Percentiles rank a stretch among this genome's conserved stretches.
These are phyloP conservation scores for Galerina marginata DNA, from an alignment of 768 basidiomycete species.

Conservation along the genomic window DNA sequence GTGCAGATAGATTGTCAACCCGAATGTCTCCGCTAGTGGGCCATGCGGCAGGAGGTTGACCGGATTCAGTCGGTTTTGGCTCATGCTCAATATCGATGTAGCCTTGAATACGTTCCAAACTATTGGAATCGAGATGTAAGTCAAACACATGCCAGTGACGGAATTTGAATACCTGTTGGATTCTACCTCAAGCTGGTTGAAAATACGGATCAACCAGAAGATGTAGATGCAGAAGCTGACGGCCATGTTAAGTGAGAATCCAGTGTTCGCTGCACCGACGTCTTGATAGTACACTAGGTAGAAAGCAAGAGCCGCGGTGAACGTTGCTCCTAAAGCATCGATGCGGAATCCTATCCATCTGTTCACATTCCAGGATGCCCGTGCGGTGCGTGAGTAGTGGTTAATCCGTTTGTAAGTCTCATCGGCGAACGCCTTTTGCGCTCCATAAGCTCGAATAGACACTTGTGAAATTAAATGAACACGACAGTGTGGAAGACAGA, in stretches of 20 bases:
- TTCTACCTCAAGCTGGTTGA: slow-evolving; percentile 50
- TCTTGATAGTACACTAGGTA: slow-evolving; percentile 55
- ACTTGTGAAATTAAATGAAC: slow-evolving; percentile 25
- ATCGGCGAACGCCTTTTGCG: slow-evolving; percentile 51
- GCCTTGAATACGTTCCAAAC: slow-evolving; percentile 73
- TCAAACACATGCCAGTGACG: not conserved
- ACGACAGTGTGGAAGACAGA: not conserved
- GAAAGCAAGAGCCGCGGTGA: slow-evolving; percentile 56
- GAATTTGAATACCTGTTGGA: slow-evolving; percentile 27
- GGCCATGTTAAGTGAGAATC: slow-evolving; percentile 65
- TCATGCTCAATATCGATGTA: slow-evolving; percentile 68
- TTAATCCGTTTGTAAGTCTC: slow-evolving; percentile 57
- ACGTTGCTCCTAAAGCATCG: slow-evolving; percentile 59
- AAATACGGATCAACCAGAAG: slow-evolving; percentile 49
- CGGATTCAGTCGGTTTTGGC: slow-evolving; percentile 40
- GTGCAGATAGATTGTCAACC: slow-evolving; percentile 63
- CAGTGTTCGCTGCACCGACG: slow-evolving; percentile 46
- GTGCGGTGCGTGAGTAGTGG: slow-evolving; percentile 48
- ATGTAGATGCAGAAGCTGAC: slow-evolving; percentile 61
- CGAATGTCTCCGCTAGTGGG: slow-evolving; percentile 61
- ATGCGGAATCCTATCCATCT: slow-evolving; percentile 54
- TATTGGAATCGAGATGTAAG: slow-evolving; percentile 14
- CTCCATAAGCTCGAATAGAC: slow-evolving; percentile 71
- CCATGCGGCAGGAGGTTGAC: slow-evolving; percentile 69
- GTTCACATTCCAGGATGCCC: slow-evolving; percentile 55